Conservation (phyloP, 306 rosid genomes). For the Castanea sativa region DNA sequence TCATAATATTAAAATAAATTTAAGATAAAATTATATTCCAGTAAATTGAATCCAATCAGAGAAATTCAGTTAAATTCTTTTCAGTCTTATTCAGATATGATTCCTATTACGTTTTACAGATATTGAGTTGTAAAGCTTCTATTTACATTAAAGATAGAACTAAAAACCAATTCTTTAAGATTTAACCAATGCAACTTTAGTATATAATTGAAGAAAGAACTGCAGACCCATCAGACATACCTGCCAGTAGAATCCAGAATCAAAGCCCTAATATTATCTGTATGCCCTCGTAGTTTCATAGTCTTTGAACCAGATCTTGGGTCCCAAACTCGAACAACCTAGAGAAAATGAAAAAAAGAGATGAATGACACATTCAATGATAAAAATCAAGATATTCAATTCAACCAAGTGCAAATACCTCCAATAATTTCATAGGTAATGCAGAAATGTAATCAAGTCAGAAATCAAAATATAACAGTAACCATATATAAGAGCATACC, state of each 20-base stretch:
- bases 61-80: background rate
- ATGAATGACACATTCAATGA: slow-evolving; percentile 15
- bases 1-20: background rate
- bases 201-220: slow-evolving; percentile 12
- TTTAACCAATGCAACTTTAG: background rate
- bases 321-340: slow-evolving; percentile 99
- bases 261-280: slow-evolving; percentile 91
- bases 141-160: background rate
- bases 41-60: background rate
- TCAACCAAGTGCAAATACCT: slow-evolving; percentile 17
- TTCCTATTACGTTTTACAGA: background rate
- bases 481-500: slow-evolving; percentile 48
- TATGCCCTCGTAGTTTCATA: slow-evolving; percentile 90
- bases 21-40: background rate
- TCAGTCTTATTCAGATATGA: background rate
- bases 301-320: slow-evolving; percentile 94
- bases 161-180: background rate
- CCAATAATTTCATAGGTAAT: slow-evolving; percentile 2
- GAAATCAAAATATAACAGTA: slow-evolving; percentile 22
- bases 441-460: background rate
- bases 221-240: slow-evolving; percentile 39
- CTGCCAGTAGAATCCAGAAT: slow-evolving; percentile 95
- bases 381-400: slow-evolving; percentile 1
- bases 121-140: background rate
- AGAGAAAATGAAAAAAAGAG: slow-evolving; percentile 19